These are phyloP conservation scores for Saussurea involucrata DNA, from an alignment of 129 eudicot genomes.

Conservation along the genomic window DNA sequence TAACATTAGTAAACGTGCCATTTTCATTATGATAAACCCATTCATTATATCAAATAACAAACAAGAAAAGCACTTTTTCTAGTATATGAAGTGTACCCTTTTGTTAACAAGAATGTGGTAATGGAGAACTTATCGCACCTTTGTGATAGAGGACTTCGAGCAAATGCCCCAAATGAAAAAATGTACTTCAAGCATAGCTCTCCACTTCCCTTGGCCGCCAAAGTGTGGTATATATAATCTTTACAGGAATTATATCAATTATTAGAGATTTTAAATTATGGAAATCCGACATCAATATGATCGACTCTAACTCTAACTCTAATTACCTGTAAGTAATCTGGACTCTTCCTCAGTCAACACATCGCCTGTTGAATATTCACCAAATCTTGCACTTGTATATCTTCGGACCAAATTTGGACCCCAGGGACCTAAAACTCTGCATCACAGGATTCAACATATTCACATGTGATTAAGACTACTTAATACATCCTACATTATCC, in stretches of 20 bases:
- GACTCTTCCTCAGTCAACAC: conserved; percentile 64
- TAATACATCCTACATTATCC: no score
- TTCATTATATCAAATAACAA: no score
- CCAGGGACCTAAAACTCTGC: conserved; percentile 96
- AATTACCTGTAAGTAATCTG: conserved; percentile 71
- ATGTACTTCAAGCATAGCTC: conserved; percentile 85
- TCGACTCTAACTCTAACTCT: not conserved
- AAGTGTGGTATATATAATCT: conserved; percentile 93
- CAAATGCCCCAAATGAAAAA: conserved; percentile 92
- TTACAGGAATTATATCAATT: conserved; percentile 17
- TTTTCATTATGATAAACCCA: no score
- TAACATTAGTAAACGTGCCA: no score
- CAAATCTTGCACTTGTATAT: conserved; percentile 82
- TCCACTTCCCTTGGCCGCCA: conserved; percentile 97
- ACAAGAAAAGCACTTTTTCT: not conserved
- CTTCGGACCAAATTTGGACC: conserved; percentile 80
- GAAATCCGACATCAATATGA: not conserved
- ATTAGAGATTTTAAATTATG: conserved; percentile 3
- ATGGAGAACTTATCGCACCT: conserved; percentile 24
- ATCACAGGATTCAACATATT: conserved; percentile 16
- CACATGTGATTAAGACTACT: not conserved
- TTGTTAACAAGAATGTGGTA: not conserved
- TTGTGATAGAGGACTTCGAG: conserved; percentile 70
- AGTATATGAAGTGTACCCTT: not conserved
- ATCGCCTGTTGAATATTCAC: conserved; percentile 56